Base-by-base conservation (phyloP, 2,329 filamentous ascomycete genomes). In the Colletotrichum sp. region DNA sequence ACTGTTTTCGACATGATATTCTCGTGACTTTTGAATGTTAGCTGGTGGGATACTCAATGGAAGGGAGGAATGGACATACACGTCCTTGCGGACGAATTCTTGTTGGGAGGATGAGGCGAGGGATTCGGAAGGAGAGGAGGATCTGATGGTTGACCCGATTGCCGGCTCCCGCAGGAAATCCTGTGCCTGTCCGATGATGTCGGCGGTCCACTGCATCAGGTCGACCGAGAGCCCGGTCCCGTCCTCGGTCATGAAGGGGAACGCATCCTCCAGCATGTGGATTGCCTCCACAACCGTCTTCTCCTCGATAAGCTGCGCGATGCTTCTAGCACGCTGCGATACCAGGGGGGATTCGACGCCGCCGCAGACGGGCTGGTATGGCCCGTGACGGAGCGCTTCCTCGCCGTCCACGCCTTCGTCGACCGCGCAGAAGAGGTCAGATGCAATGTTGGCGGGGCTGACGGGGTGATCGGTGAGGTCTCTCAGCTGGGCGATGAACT, bases 401-500 rank as follows among this genome's bases (percentile, higher is more conserved):
- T 67, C 65, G 26, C 44, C 28, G 67, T 77, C 59, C 9, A 52
- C 30, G 8, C 63, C 62, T 7, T 67, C 64, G 24, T 72, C 18
- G 21, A 64, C 59, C 28, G 49, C 13, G 36, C 75, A 77, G 30
- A 76, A 76, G 15, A 76, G 62, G n/a, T 39, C 36, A 1, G 34
- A 18, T 18, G 62, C 32, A 6, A 74, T 32, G 44, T 55, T 34
- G 30, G 39, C 26, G 9, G 63, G 70, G 24, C 15, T 71, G 55
- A 21, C 21, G 16, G 24, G 34, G 8, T 39, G 34, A 21, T 71
- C 52, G 0, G 26, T 44, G 21, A 26, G 55, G 10, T 55, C 16
- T 62, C 15, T n/a, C 6, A 85, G 73, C 3, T 44, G 62, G 57
- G 83, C 80, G 24, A 88, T 82, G 59, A 83, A 78, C 49, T 80